Conservation (phyloP, 148 eudicot species). For the Camellia granthamiana region DNA sequence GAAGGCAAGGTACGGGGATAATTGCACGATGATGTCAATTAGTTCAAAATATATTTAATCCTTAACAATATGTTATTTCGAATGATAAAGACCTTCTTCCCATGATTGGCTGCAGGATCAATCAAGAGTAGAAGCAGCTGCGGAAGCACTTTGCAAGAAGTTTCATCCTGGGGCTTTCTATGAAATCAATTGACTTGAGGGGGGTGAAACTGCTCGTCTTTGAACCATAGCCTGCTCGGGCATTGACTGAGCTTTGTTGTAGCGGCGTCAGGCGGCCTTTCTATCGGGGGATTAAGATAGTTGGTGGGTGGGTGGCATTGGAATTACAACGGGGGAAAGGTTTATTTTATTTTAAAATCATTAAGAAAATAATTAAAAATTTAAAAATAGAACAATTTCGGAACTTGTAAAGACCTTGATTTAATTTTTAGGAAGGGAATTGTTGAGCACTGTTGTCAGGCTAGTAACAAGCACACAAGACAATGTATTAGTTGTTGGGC, state of each 20-base stretch:
- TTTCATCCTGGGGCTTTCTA: constrained; percentile 41
- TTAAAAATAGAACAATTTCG: background rate
- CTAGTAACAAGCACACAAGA: constrained; percentile 1
- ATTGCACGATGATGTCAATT: background rate
- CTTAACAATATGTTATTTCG: background rate
- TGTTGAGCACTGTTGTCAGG: constrained; percentile 4
- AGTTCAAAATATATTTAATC: background rate
- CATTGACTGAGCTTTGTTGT: background rate
- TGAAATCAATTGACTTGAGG: constrained; percentile 27
- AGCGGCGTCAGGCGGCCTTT: background rate
- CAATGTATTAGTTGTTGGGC: background rate
- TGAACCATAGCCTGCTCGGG: constrained; percentile 9
- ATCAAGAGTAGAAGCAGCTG: constrained; percentile 54
- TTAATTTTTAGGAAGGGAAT: background rate
- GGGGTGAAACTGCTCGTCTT: background rate
- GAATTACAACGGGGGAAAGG: background rate
- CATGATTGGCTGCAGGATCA: constrained; percentile 49
- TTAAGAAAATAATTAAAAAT: background rate
- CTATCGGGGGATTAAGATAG: background rate
- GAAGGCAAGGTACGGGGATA: constrained; percentile 70
- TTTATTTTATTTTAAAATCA: background rate
- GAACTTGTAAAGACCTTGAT: background rate
- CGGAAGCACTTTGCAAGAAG: constrained; percentile 53
- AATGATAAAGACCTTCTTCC: background rate
- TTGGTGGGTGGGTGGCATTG: background rate